A percentile compares a stretch with the other conserved stretches of the same genome.
Conservation (phyloP, 352 stramenopile species). For the Phytopythium cucurbitacearum region DNA sequence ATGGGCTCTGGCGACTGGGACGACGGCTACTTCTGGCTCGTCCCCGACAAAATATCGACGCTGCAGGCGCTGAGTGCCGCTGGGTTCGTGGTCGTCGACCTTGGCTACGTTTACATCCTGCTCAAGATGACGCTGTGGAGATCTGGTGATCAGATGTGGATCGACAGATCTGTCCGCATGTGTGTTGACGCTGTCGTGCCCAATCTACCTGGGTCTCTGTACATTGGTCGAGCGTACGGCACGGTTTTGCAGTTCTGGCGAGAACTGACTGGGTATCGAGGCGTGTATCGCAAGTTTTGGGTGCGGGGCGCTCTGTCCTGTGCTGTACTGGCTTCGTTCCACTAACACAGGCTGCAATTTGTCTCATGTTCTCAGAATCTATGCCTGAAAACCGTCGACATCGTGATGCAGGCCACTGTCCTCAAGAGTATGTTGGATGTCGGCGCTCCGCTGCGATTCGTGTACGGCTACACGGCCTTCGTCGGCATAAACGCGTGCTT, state of each 20-base stretch:
- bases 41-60: slow-evolving; percentile 10
- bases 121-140: slow-evolving; percentile 24
- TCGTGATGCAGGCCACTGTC: slow-evolving; percentile 22
- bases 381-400: slow-evolving; percentile 24
- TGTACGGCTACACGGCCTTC: slow-evolving; percentile 15
- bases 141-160: background rate
- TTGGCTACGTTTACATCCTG: slow-evolving; percentile 13
- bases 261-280: slow-evolving; percentile 21
- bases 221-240: too few relatives aligned
- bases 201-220: too few relatives aligned
- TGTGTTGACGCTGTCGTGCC: too few relatives aligned
- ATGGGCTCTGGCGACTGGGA: slow-evolving; percentile 30
- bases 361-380: slow-evolving; percentile 19
- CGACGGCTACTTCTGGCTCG: slow-evolving; percentile 34
- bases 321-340: too few relatives aligned
- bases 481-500: slow-evolving; percentile 17
- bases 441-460: slow-evolving; percentile 18
- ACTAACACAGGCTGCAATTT: background rate
- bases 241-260: slow-evolving; percentile 8
- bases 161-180: too few relatives aligned
- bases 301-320: slow-evolving; percentile 7
- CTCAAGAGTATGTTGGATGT: slow-evolving; percentile 21
- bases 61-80: slow-evolving; percentile 12
- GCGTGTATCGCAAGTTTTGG: slow-evolving; percentile 30
- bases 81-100: slow-evolving; percentile 8